phyloP scores from a whole-genome alignment of 2,329 filamentous ascomycete genomes.

The Grosmannia huntii region DNA sequence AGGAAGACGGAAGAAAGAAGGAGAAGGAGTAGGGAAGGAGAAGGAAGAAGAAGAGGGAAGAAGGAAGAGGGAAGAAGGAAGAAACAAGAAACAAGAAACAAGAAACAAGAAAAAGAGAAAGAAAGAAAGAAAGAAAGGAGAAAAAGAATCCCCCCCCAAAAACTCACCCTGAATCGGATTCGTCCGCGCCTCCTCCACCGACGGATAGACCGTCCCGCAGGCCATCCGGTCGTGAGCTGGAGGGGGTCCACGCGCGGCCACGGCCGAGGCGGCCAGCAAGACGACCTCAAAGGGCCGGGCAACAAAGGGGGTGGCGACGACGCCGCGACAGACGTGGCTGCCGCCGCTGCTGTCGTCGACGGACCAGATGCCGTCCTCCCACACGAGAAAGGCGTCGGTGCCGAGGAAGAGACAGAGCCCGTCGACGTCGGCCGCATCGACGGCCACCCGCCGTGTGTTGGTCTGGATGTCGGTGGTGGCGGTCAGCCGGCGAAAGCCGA shows the following conservation, averaged over 20 bases:
- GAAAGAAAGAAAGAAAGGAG: background rate
- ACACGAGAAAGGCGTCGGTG: conserved; percentile 41
- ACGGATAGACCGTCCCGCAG: conserved; percentile 33
- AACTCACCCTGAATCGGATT: conserved; percentile 35
- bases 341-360: conserved; percentile 18
- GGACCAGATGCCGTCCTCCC: conserved; percentile 38
- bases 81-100: background rate
- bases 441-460: too few relatives aligned
- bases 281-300: conserved; percentile 38
- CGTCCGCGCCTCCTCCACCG: conserved; percentile 13
- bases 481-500: conserved; percentile 40
- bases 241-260: background rate
- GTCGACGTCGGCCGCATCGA: conserved; percentile 28
- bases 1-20: too few relatives aligned
- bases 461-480: too few relatives aligned
- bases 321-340: conserved; percentile 32
- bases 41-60: background rate
- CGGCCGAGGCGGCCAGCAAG: conserved; percentile 18
- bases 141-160: conserved; percentile 3
- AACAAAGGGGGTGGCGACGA: conserved; percentile 38
- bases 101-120: background rate
- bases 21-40: too few relatives aligned
- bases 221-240: conserved; percentile 26
- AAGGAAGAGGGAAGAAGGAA: background rate
- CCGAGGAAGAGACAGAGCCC: conserved; percentile 38